Evolutionary conservation across 1,284 basidiomycete species (phyloP).

Genomic region (Hemileia vastatrix): DNA sequence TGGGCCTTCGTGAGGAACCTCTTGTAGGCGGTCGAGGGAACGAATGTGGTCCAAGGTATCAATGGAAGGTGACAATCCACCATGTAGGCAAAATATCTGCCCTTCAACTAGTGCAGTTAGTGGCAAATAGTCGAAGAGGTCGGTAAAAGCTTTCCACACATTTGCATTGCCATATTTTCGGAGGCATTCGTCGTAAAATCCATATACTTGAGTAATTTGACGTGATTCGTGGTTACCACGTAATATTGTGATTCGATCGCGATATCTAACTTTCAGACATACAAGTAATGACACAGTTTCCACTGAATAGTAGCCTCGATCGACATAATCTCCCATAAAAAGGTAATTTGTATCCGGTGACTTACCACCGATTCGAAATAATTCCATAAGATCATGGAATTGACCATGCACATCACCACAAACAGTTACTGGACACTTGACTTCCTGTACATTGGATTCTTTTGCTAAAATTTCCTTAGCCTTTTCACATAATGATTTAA

Average conservation of each 20-base stretch:
- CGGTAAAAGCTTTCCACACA: neutral
- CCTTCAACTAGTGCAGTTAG: no score
- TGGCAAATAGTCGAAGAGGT: no score
- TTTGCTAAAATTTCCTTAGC: neutral
- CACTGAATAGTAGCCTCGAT: neutral
- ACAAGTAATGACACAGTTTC: neutral
- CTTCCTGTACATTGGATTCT: neutral
- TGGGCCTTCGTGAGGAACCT: conserved; percentile 44
- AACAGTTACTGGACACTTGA: neutral
- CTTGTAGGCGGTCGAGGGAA: conserved; percentile 43
- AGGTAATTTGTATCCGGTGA: neutral
- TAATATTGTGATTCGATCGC: neutral
- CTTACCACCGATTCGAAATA: neutral
- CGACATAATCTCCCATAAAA: neutral
- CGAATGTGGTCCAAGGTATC: conserved; percentile 44
- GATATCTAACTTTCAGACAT: neutral
- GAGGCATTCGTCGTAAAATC: neutral
- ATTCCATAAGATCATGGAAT: neutral
- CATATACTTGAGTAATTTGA: neutral
- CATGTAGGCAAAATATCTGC: conserved; percentile 45
- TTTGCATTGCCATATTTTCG: neutral
- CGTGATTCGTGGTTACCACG: neutral
- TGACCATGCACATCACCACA: neutral
- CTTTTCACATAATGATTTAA: no score
- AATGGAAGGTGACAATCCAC: conserved; percentile 44